Conservation (phyloP, 2,329 filamentous ascomycete genomes). For the Hypomyces rosellus region DNA sequence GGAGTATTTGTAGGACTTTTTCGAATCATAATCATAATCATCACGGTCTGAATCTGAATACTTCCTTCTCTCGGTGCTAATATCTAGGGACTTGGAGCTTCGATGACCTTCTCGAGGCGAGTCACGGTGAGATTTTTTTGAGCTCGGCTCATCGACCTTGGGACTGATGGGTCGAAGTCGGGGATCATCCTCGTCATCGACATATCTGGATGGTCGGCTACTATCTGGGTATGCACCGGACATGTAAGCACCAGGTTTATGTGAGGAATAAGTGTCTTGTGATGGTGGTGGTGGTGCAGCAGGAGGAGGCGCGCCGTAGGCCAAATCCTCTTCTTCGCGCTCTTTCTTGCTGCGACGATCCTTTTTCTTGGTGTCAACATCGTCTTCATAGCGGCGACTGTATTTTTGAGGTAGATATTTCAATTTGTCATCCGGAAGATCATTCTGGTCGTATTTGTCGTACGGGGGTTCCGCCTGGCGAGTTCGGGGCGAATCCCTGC, state of each 20-base stretch:
- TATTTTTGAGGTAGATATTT: slow-evolving; percentile 45
- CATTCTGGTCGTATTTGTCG: slow-evolving; percentile 17
- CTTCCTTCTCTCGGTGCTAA: slow-evolving; percentile 1
- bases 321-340: slow-evolving; percentile 40
- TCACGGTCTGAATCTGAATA: slow-evolving; percentile 10
- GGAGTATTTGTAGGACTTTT: slow-evolving; percentile 12
- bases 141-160: slow-evolving; percentile 15
- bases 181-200: slow-evolving; percentile 10
- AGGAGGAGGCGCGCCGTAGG: slow-evolving; percentile 38
- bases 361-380: slow-evolving; percentile 22
- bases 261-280: slow-evolving; percentile 15
- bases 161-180: slow-evolving; percentile 9
- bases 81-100: slow-evolving; percentile 5
- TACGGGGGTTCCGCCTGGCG: slow-evolving; percentile 13
- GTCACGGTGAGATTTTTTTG: slow-evolving; percentile 17
- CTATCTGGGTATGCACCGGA: slow-evolving; percentile 12
- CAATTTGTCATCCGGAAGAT: slow-evolving; percentile 31
- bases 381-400: slow-evolving; percentile 28
- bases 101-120: not conserved
- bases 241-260: slow-evolving; percentile 24
- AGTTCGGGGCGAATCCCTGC: slow-evolving; percentile 15
- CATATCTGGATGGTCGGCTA: not conserved
- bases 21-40: not conserved
- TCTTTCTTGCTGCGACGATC: slow-evolving; percentile 18
- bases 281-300: slow-evolving; percentile 20